Base-by-base conservation (phyloP, 192 early-diverging fungal species). In the Coemansia interrupta region DNA sequence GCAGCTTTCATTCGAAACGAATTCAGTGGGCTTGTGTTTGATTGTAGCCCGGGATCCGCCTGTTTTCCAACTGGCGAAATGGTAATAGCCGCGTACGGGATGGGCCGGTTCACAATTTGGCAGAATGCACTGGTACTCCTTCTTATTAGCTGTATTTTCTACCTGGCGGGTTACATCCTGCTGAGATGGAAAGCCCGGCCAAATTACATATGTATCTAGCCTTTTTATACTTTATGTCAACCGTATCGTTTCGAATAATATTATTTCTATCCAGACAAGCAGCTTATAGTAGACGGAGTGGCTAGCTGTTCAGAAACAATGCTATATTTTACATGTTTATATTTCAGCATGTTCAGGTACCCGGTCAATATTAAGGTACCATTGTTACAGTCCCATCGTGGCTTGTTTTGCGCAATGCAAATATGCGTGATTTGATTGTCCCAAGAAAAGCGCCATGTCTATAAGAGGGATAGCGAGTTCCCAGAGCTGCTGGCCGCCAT, bases 141-240 rank as follows among this genome's bases (percentile, higher is more conserved):
- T 1, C 29, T 68, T 26, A 62, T 70, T n/a, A 67, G 67, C 4
- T 28, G 42, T 6, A 60, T 61, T 5, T 70, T 62, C 30, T 70
- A 67, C 42, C 47, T 36, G 5, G 32, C 54, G 14, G 77, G 67
- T 0, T 80, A 80, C 24, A 63, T 57, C 14, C 41, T 80, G 56
- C 55, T 80, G 28, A 63, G 77, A 14, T 80, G 77, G 77, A 80
- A 63, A 60, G 63, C 72, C 38, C 73, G 68, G 72, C 77, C 77
- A 56, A 73, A 64, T 20, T 77, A 77, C 42, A 70, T 70, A 12
- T 70, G 67, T 54, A 22, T 76, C 19, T 76, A 75, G 22, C 12
- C 22, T 23, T 49, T 26, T 49, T 49, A 22, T 48, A 22, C 20
- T 48, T n/a, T n/a, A n/a, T n/a, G n/a, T n/a, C 19, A 48, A 23